phyloP scores from a whole-genome alignment of 495 filamentous ascomycete species.

The Chaetomidium leptoderma region DNA sequence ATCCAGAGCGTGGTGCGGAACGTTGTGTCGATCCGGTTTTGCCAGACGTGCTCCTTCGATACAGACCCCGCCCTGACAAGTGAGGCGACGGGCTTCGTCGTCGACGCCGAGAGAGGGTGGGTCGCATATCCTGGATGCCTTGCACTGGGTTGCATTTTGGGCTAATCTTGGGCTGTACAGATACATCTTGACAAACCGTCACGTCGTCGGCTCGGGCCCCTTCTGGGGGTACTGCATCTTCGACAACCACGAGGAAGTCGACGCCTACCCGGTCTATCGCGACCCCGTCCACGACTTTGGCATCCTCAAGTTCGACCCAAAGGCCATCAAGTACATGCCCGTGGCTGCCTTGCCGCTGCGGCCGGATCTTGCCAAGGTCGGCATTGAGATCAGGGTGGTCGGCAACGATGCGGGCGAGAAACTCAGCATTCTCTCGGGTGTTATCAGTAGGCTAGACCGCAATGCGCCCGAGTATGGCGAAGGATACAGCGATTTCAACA shows the following conservation, averaged over 20 bases:
- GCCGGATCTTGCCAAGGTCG: slow-evolving; percentile 86
- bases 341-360: slow-evolving; percentile 72
- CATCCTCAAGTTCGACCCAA: slow-evolving; percentile 91
- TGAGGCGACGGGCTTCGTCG: slow-evolving; percentile 96
- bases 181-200: slow-evolving; percentile 79
- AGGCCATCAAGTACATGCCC: slow-evolving; percentile 93
- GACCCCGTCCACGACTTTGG: slow-evolving; percentile 99
- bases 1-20: slow-evolving; percentile 89
- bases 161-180: slow-evolving; percentile 38
- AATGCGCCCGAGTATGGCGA: slow-evolving; percentile 98
- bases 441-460: slow-evolving; percentile 91
- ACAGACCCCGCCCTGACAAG: slow-evolving; percentile 89
- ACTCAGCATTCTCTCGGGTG: slow-evolving; percentile 93
- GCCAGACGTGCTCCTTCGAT: slow-evolving; percentile 96
- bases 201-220: slow-evolving; percentile 93
- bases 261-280: slow-evolving; percentile 95
- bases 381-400: slow-evolving; percentile 90
- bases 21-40: slow-evolving; percentile 97
- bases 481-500: slow-evolving; percentile 99
- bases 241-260: slow-evolving; percentile 96
- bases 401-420: slow-evolving; percentile 99
- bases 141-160: slow-evolving; percentile 3
- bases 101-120: slow-evolving; percentile 90
- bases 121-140: background rate
- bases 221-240: slow-evolving; percentile 98